Evolutionary conservation across 2,329 filamentous ascomycete genomes (phyloP), one percentile per base, ranked within the genome.

Genomic region (Cladosporium phlei): DNA sequence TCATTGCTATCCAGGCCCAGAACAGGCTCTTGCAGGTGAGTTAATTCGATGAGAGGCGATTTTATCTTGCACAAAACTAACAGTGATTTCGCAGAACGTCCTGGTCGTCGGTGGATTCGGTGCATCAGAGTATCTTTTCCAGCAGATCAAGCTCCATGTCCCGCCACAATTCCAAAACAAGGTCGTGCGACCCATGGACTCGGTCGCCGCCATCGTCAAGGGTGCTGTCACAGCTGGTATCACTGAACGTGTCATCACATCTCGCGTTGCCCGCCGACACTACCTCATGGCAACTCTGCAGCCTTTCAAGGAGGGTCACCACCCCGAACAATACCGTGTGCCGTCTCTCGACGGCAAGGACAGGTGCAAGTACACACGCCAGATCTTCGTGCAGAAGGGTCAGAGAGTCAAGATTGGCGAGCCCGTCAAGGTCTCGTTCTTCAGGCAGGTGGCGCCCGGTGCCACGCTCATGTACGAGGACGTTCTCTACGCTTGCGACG

Each of bases 391-490:
- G 55, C 93, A 96, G 63, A 97, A 96, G 73, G 93, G 93, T 12
- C 93, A 98, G 69, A 86, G 94, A 68, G 90, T 98, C 70, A 97
- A 97, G 83, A 97, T 95, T 67, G 93, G 93, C 60, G 93, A 98
- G 71, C 91, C 93, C 1, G 91, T 97, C 71, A 97, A 97, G 76
- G 93, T 97, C 34, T 95, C 88, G 8, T 97, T 97, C 72, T 97
- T 98, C 82, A 79, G 93, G 68, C 93, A 97, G 68, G 93, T 98
- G 46, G 93, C 93, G 5, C 93, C 93, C 1, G 93, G 93, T 39
- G 93, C 93, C 25, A 97, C 91, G 1, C 81, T 98, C 59, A 97
- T 98, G 93, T 98, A 98, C 67, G 93, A 98, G 74, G 93, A 98
- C 71, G 91, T 97, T 45, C 70, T 97, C 48, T 97, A 96, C 67